Evolutionary conservation across 305 asterid species (phyloP).

Genomic region (Fraxinus greggii): DNA sequence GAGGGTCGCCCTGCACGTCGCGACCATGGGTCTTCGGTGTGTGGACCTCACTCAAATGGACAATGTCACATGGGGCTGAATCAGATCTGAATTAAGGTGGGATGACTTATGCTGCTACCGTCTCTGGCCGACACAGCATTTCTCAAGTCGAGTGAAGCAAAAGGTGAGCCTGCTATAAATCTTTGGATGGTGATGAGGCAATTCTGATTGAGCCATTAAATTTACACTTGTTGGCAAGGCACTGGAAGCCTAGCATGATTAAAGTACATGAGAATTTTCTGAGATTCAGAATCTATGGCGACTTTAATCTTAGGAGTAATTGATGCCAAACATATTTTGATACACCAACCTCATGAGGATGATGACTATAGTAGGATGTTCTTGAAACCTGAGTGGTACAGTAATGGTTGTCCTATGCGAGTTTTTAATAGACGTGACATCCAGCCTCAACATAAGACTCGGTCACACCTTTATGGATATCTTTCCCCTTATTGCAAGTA

Average conservation of each 20-base stretch:
- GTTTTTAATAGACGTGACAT: neutral
- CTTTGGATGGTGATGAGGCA: neutral
- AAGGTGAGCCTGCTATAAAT: neutral
- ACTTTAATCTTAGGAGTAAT: neutral
- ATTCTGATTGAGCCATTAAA: neutral
- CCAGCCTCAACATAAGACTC: neutral
- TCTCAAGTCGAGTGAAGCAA: neutral
- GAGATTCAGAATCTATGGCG: neutral
- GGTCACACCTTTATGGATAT: neutral
- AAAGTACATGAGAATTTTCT: neutral
- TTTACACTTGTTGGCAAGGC: neutral
- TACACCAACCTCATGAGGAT: neutral
- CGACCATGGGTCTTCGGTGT: neutral
- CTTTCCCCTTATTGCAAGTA: neutral
- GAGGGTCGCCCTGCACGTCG: neutral
- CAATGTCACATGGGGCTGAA: neutral
- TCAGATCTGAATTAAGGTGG: neutral
- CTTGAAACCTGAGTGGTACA: neutral
- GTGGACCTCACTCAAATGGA: neutral
- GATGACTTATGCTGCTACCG: neutral
- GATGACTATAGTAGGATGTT: neutral
- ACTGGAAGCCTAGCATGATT: neutral
- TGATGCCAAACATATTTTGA: neutral
- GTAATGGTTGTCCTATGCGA: neutral
- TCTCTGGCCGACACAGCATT: neutral